These are phyloP conservation scores for Arabis hirsuta DNA, from an alignment of 345 rosid species.

Conservation along the genomic window DNA sequence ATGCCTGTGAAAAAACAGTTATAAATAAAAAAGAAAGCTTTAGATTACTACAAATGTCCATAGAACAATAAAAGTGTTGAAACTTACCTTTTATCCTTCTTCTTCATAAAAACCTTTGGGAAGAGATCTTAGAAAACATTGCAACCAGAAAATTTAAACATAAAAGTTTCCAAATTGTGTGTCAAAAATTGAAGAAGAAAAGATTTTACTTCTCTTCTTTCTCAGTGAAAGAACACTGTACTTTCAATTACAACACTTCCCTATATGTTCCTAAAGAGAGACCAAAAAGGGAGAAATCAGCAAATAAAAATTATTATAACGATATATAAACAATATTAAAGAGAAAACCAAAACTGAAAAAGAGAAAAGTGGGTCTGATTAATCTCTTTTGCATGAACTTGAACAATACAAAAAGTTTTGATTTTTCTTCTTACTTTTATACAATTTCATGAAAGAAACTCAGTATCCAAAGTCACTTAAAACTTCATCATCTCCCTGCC, in stretches of 20 bases:
- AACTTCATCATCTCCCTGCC: conserved; percentile 47
- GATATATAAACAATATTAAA: neutral
- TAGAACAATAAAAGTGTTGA: conserved; percentile 31
- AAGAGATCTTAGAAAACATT: conserved; percentile 38
- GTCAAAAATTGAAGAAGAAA: conserved; percentile 33
- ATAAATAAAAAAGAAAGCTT: conserved; percentile 27
- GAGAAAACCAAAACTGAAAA: conserved; percentile 27
- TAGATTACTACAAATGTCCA: conserved; percentile 42
- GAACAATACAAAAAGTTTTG: conserved; percentile 36
- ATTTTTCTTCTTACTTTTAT: conserved; percentile 27
- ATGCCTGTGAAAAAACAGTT: conserved; percentile 25
- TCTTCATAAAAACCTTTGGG: conserved; percentile 26
- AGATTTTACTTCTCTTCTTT: conserved; percentile 26
- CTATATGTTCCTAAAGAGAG: conserved; percentile 35
- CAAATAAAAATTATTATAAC: neutral
- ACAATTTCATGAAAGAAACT: conserved; percentile 47
- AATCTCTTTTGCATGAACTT: conserved; percentile 60
- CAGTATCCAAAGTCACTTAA: conserved; percentile 35
- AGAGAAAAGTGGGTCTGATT: conserved; percentile 48
- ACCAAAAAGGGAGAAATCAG: conserved; percentile 34
- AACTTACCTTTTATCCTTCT: conserved; percentile 35
- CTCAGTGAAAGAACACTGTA: conserved; percentile 45
- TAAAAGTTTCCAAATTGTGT: conserved; percentile 38
- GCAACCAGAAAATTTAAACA: conserved; percentile 17
- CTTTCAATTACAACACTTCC: conserved; percentile 35